Base-by-base conservation (phyloP, 1,139 yeast species). In the Yamadazyma epiphylla region DNA sequence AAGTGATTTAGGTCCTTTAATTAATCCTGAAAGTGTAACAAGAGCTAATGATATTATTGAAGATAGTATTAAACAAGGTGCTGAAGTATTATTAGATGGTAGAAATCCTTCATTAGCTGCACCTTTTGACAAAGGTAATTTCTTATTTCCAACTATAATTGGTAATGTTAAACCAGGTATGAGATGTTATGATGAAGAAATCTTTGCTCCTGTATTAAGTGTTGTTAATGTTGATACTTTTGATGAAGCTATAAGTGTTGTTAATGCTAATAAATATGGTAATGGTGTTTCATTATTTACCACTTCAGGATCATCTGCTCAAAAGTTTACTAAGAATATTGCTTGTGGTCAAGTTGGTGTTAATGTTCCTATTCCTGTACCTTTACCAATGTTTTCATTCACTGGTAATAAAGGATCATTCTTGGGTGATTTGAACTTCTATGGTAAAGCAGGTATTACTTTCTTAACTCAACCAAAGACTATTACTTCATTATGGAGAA, bases 331-430 rank as follows among this genome's bases (percentile, higher is more conserved):
- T 51, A 78, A 75, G 60, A 72, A 77, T 45, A 75, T 81, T 38
- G 84, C 80, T 37, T 77, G 81, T 37, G 91, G 91, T 16, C 89
- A 82, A 58, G 84, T 82, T 34, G 91, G 91, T 38, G 71, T 82
- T 48, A 82, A 82, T 46, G 87, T 82, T 28, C 89, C 91, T 16
- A 82, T 82, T 42, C 91, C 89, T n/a, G 91, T 82, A 13, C 89
- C 89, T 36, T 63, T 82, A 51, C 89, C 91, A 39, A 79, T 81
- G 85, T 82, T 82, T 55, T 79, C 87, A 5, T 82, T 82, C 63
- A 82, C 89, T 15, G 91, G 91, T 21, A 78, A 77, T 54, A 80
- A 81, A 61, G 85, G 80, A 21, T 79, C 87, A 2, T 80, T 81
- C 72, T 65, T 80, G 45, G 89, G 91, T 26, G 88, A 81, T 53